Percentiles rank a stretch among this genome's conserved stretches.
phyloP scores from a whole-genome alignment of 2,329 filamentous ascomycete genomes.

The Tricladium varicosporioides region DNA sequence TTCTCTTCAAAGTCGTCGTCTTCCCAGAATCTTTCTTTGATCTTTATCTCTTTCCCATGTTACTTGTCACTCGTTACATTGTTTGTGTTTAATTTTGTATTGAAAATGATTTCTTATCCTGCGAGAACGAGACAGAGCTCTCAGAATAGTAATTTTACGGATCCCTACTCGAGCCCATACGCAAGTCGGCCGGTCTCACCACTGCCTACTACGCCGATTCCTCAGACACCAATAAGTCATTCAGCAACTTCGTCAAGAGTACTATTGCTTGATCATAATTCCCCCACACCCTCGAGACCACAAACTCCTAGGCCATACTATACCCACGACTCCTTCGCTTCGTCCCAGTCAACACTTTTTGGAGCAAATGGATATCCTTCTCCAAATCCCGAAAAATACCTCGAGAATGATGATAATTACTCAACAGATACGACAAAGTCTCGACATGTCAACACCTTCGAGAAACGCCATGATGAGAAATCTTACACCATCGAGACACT shows the following conservation, averaged over 20 bases:
- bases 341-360: neutral
- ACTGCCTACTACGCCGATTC: neutral
- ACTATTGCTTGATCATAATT: neutral
- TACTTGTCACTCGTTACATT: neutral
- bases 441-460: conserved; percentile 5
- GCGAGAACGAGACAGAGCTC: neutral
- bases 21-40: neutral
- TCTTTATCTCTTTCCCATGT: neutral
- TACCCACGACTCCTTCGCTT: neutral
- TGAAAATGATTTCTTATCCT: conserved; percentile 3
- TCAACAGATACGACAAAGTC: neutral
- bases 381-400: neutral
- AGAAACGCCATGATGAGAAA: conserved; percentile 7
- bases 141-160: neutral
- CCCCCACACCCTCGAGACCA: neutral
- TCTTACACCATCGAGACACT: conserved; percentile 20
- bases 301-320: neutral
- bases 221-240: neutral
- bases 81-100: neutral
- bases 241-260: neutral
- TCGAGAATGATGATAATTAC: neutral
- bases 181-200: neutral
- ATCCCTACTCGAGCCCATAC: neutral
- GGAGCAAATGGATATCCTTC: neutral
- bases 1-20: neutral